Conservation (phyloP, 768 basidiomycete species). For the Amanita polypyramis region DNA sequence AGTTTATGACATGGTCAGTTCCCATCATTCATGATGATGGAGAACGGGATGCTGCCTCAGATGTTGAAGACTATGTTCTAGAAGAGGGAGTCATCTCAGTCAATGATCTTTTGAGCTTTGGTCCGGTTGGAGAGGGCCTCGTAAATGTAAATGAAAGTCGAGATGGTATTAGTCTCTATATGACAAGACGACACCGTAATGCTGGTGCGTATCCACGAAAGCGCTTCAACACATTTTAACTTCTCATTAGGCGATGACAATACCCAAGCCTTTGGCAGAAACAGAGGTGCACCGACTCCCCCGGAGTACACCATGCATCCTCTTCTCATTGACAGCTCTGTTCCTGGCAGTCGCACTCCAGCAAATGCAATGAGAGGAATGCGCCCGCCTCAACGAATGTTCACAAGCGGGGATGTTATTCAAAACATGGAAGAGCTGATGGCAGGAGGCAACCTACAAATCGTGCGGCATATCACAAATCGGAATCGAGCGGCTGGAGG, state of each 20-base stretch:
- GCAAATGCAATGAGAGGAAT: slow-evolving; percentile 34
- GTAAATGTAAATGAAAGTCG: slow-evolving; percentile 31
- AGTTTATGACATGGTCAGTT: slow-evolving; percentile 23
- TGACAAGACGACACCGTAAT: slow-evolving; percentile 44
- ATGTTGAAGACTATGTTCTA: slow-evolving; percentile 50
- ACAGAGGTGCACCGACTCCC: slow-evolving; percentile 41
- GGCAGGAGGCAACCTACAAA: slow-evolving; percentile 70
- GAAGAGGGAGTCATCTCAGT: slow-evolving; percentile 25
- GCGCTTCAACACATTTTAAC: slow-evolving; percentile 5
- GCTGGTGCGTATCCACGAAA: slow-evolving; percentile 24
- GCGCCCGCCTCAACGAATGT: slow-evolving; percentile 48
- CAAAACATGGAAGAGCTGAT: slow-evolving; percentile 76
- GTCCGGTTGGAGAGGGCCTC: slow-evolving; percentile 37
- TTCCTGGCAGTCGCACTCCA: slow-evolving; percentile 29
- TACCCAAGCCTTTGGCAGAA: slow-evolving; percentile 52
- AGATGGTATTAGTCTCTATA: slow-evolving; percentile 36
- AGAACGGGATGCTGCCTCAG: slow-evolving; percentile 52
- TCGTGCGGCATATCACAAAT: slow-evolving; percentile 75
- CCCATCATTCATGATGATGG: slow-evolving; percentile 55
- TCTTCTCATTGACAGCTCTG: slow-evolving; percentile 58
- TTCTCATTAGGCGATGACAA: slow-evolving; percentile 36
- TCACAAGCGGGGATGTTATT: slow-evolving; percentile 48
- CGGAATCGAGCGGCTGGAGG: slow-evolving; percentile 42
- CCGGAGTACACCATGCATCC: slow-evolving; percentile 75
- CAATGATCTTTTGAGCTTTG: slow-evolving; percentile 39